phyloP scores from a whole-genome alignment of 129 eudicot genomes.

The Mikania micrantha region DNA sequence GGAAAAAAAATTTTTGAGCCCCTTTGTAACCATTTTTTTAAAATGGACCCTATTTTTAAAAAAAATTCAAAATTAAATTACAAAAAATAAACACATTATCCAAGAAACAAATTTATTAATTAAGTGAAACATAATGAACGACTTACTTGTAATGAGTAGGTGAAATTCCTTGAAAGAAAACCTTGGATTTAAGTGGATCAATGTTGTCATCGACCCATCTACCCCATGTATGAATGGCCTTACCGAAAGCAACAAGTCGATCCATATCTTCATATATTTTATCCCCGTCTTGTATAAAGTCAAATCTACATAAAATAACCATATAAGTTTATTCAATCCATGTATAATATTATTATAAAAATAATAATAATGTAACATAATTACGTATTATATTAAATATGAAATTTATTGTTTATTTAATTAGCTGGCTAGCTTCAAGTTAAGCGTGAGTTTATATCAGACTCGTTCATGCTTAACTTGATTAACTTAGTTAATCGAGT shows the following conservation, averaged over 20 bases:
- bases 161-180: slow-evolving; percentile 68
- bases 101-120: not conserved
- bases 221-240: slow-evolving; percentile 59
- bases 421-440: not conserved
- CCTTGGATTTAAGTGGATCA: slow-evolving; percentile 40
- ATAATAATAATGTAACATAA: not conserved
- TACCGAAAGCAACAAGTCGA: slow-evolving; percentile 53
- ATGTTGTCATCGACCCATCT: slow-evolving; percentile 48
- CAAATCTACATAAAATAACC: slow-evolving; percentile 38
- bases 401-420: not conserved
- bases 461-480: not conserved
- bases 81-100: no score
- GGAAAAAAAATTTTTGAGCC: no score
- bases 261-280: slow-evolving; percentile 42
- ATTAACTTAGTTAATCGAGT: not conserved
- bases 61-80: no score
- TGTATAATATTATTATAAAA: not conserved
- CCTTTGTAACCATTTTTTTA: no score
- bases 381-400: not conserved
- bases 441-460: not conserved
- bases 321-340: not conserved
- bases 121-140: not conserved
- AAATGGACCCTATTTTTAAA: no score
- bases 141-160: slow-evolving; percentile 73
- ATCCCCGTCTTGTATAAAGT: slow-evolving; percentile 43